Evolutionary conservation across 148 eudicot genomes (phyloP).

Genomic region (Heliosperma pusillum): DNA sequence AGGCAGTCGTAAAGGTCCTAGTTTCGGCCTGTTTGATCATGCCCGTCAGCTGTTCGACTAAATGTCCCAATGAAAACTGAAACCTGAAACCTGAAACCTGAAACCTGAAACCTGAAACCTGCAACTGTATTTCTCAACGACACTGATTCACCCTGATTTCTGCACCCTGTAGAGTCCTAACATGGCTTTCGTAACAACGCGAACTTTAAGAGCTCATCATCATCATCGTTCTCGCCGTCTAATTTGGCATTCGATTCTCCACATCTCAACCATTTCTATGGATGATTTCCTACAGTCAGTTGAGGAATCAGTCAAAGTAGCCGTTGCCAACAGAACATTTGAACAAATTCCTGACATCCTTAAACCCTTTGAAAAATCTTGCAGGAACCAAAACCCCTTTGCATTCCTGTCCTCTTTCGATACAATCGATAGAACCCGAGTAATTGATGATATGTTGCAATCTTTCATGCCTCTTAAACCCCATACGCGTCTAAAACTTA

Average conservation of each 20-base stretch:
- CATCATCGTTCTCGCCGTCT: not conserved
- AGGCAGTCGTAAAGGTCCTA: too few species aligned
- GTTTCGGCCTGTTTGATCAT: too few species aligned
- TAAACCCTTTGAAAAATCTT: constrained; percentile 31
- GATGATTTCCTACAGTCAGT: constrained; percentile 27
- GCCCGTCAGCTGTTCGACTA: constrained; percentile 23
- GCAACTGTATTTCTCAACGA: constrained; percentile 6
- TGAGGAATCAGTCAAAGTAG: constrained; percentile 48
- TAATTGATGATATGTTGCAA: constrained; percentile 67
- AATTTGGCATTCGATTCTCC: constrained; percentile 8
- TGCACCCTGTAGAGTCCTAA: not conserved
- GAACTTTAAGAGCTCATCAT: not conserved
- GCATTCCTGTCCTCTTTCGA: constrained; percentile 51
- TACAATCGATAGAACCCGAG: constrained; percentile 29
- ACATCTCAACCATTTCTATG: constrained; percentile 20
- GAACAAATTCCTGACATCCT: constrained; percentile 55
- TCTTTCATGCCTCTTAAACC: constrained; percentile 58
- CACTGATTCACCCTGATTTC: not conserved
- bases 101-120: too few species aligned
- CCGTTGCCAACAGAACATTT: constrained; percentile 48
- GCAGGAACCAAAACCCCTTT: constrained; percentile 54
- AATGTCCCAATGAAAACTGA: constrained; percentile 15
- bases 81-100: not conserved
- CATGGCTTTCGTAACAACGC: constrained; percentile 19
- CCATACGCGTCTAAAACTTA: constrained; percentile 38